phyloP scores from a whole-genome alignment of 768 basidiomycete species.

The Suillus clintonianus region DNA sequence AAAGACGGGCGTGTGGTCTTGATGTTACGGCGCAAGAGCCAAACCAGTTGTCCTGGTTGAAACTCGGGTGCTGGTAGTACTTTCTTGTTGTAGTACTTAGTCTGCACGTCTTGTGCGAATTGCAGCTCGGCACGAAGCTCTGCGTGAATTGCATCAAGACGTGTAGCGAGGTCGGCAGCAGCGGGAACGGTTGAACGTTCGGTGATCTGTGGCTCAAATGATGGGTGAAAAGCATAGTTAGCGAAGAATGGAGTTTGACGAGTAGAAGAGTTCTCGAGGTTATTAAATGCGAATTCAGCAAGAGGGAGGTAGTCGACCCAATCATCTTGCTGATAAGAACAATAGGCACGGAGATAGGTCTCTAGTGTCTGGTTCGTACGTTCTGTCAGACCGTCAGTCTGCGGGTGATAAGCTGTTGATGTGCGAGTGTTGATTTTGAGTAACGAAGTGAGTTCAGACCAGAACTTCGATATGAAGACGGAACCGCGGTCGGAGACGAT shows the following conservation, averaged over 20 bases:
- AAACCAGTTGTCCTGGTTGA: conserved; percentile 36
- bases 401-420: conserved; percentile 46
- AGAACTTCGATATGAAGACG: conserved; percentile 29
- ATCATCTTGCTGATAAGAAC: conserved; percentile 42
- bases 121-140: conserved; percentile 36
- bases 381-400: conserved; percentile 43
- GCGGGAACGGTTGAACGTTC: conserved; percentile 32
- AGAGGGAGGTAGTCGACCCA: conserved; percentile 43
- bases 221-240: conserved; percentile 34
- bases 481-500: conserved; percentile 26
- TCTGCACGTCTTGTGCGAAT: conserved; percentile 29
- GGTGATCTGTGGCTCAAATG: conserved; percentile 30
- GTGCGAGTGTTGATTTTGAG: conserved; percentile 13
- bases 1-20: conserved; percentile 40
- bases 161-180: conserved; percentile 28
- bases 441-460: conserved; percentile 18
- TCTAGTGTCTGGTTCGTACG: conserved; percentile 40
- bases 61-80: conserved; percentile 28
- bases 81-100: conserved; percentile 29
- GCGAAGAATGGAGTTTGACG: conserved; percentile 39
- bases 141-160: conserved; percentile 32
- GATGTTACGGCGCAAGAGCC: conserved; percentile 39
- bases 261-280: conserved; percentile 34
- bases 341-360: conserved; percentile 37
- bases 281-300: conserved; percentile 46